Evolutionary conservation across 2,329 filamentous ascomycete species (phyloP), one percentile per base, ranked within the genome.

Genomic region (Cladosporium velox): DNA sequence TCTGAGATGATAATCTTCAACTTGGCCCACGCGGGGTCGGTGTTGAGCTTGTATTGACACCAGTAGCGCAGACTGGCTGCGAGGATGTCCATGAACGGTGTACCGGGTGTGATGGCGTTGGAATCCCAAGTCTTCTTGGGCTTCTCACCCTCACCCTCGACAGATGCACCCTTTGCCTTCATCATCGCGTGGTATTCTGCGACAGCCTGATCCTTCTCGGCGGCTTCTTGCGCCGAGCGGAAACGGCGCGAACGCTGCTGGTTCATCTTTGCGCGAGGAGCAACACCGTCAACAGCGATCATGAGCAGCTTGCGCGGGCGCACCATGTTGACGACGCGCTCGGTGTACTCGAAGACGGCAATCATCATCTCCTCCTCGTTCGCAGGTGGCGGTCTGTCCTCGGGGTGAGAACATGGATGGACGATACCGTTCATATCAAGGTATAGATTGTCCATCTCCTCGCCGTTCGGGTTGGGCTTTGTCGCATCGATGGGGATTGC

Each of bases 301-400:
- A 98, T 95, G 65, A 99, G 86, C 59, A 99, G 82, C 81, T 97
- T 98, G 72, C 95, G 89, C 11, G 95, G 95, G 67, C 95, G 91
- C 70, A 97, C 94, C 94, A 99, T 99, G 78, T 97, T 97, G 71
- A 99, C 92, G 28, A 99, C 93, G 67, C 95, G 90, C 77, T 99
- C 93, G n/a, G 95, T 99, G 80, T 99, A 99, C 76, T 90, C 92
- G 84, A 99, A 99, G 68, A 99, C 89, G 76, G 96, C 96, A 73
- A 97, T 78, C 95, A 99, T 99, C 95, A 99, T 99, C 81, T 98
- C 95, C 78, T 96, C 92, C 82, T 99, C 95, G 68, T 95, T 94
- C 75, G 90, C 91, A 12, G 95, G 95, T 4, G 95, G 88, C 1
- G 95, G 93, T 69, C 88, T 88, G 75, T 98, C 94, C 78, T 99